phyloP scores from a whole-genome alignment of 139 green algal genomes.

The Micractinium conductrix region DNA sequence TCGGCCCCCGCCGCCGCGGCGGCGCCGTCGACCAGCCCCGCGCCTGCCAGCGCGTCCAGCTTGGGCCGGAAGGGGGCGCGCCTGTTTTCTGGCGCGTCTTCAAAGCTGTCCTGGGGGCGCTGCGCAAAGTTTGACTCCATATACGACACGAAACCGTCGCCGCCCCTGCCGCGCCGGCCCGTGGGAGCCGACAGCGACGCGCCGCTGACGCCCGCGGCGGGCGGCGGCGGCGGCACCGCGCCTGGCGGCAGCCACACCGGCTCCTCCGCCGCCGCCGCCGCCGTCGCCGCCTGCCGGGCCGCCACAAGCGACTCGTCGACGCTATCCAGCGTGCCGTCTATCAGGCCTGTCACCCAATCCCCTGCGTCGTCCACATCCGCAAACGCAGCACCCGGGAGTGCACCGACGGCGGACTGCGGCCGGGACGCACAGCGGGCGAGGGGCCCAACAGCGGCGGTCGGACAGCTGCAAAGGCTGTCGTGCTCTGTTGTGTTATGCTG shows the following conservation, averaged over 20 bases:
- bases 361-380: slow-evolving; percentile 50
- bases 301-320: slow-evolving; percentile 59
- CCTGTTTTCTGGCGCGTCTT: slow-evolving; percentile 66
- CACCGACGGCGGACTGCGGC: too few species aligned
- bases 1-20: not conserved
- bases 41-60: slow-evolving; percentile 39
- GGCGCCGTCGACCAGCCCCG: slow-evolving; percentile 5
- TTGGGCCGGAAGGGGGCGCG: slow-evolving; percentile 58
- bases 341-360: slow-evolving; percentile 37
- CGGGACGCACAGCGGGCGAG: too few species aligned
- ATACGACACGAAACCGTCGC: slow-evolving; percentile 21
- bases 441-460: too few species aligned
- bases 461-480: too few species aligned
- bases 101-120: slow-evolving; percentile 64
- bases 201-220: not conserved
- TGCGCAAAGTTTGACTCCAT: slow-evolving; percentile 20
- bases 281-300: not conserved
- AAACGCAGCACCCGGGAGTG: too few species aligned
- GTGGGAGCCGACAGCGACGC: not conserved
- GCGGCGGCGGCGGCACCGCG: not conserved
- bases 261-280: not conserved
- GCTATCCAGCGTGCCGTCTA: slow-evolving; percentile 63
- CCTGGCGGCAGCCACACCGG: not conserved
- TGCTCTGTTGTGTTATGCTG: too few species aligned
- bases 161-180: not conserved